Conservation (phyloP, 345 rosid genomes). For the Acer campestre region DNA sequence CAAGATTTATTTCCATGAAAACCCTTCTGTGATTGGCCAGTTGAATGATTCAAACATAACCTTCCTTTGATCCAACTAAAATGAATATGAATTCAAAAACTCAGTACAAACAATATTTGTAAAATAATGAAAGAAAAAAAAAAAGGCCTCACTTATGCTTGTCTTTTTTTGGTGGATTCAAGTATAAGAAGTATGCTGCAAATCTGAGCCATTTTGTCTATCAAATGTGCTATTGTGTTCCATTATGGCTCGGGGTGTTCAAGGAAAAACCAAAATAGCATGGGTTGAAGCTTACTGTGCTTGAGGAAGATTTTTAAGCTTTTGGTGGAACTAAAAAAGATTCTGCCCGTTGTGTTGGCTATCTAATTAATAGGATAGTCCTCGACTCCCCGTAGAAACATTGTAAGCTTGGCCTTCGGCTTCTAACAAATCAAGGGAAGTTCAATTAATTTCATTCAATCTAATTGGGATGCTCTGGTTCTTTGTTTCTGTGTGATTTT, state of each 20-base stretch:
- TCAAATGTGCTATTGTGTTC: not conserved
- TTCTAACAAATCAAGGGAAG: not conserved
- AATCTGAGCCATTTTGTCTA: no score
- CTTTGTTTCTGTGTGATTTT: not conserved
- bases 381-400: not conserved
- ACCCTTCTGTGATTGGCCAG: not conserved
- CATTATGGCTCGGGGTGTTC: not conserved
- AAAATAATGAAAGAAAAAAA: no score
- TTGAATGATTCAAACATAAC: not conserved
- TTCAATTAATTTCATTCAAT: not conserved
- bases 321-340: not conserved
- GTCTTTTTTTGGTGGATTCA: no score
- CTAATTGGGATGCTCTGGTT: not conserved
- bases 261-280: not conserved
- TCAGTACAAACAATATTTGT: no score
- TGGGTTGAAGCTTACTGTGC: not conserved
- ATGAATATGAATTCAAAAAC: not conserved
- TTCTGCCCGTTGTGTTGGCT: not conserved
- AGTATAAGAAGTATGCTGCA: no score
- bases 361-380: conserved; percentile 27
- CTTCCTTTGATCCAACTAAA: not conserved
- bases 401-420: not conserved
- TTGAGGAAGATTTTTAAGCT: not conserved
- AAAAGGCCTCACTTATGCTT: no score
- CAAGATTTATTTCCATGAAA: not conserved